Percentiles rank a stretch among this genome's conserved stretches.
Evolutionary conservation across 805 yeast genomes (phyloP).

Genomic region (Nematodospora valgi): DNA sequence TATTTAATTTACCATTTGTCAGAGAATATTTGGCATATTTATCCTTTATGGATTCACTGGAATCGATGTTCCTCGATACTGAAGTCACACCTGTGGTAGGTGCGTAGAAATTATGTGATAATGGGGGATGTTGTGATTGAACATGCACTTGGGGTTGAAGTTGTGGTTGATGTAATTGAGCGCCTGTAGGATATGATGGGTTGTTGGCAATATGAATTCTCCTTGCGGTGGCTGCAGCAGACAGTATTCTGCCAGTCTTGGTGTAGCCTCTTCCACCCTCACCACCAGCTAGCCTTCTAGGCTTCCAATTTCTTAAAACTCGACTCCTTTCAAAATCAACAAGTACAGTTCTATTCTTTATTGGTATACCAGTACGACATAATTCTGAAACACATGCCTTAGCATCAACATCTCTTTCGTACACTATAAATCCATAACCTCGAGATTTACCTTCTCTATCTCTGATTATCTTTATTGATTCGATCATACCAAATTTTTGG

Average conservation of each 20-base stretch:
- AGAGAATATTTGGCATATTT: conserved; percentile 21
- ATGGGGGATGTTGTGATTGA: conserved; percentile 1
- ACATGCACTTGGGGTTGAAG: conserved; percentile 34
- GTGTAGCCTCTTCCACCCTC: conserved; percentile 80
- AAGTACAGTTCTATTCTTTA: conserved; percentile 53
- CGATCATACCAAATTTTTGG: conserved; percentile 66
- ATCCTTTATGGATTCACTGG: conserved; percentile 13
- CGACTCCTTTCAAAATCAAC: conserved; percentile 75
- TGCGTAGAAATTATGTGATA: not conserved
- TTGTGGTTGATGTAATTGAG: conserved; percentile 11
- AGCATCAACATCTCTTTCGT: conserved; percentile 56
- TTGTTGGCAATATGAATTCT: conserved; percentile 18
- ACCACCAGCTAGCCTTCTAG: conserved; percentile 84
- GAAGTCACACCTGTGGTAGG: too few relatives aligned
- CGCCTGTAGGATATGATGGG: too few relatives aligned
- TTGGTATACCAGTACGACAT: conserved; percentile 39
- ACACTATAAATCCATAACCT: conserved; percentile 85
- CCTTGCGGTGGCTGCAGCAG: conserved; percentile 36
- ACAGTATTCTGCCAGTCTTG: conserved; percentile 21
- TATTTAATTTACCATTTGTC: not conserved
- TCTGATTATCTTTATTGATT: conserved; percentile 40
- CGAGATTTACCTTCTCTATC: conserved; percentile 48
- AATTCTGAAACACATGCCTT: conserved; percentile 58
- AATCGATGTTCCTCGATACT: not conserved
- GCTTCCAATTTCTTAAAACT: conserved; percentile 62